Evolutionary conservation across 257 asterid genomes (phyloP), one percentile per base, ranked within the genome.

Genomic region (Craterostigma plantagineum): DNA sequence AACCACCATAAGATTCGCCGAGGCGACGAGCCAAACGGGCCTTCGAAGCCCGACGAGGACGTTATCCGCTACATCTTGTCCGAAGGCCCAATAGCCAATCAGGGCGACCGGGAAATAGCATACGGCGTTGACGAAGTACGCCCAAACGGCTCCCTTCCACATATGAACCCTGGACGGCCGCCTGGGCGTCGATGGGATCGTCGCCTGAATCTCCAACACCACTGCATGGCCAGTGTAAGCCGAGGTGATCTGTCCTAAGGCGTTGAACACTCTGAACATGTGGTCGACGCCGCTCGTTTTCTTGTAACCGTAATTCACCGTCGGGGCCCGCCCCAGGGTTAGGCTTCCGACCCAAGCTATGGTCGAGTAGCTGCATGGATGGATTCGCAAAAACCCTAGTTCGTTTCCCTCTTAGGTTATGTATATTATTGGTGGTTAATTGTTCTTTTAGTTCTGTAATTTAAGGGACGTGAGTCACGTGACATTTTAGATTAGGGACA

Each of bases 151-250:
- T 23, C 79, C 30, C 6, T 63, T 71, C 79, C 79, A 71, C 79
- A 71, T 71, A 7, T 69, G 58, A 7, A 71, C 49, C 53, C 35
- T 63, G 1, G 79, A 71, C 13, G 79, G 76, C 61, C 53, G 67
- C 38, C 67, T 63, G 4, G 75, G 72, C 0, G 79, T 71, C 4
- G 79, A 71, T 17, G 79, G 76, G 46, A 71, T 61, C 9, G 79
- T 71, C 23, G 76, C 79, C 30, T 71, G 79, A n/a, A 71, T 71
- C 53, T 71, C 79, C 9, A 71, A 66, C 34, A 53, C 70, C 45
- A 71, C 76, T 0, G 79, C 76, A 34, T 68, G 72, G 0, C 79
- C 76, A 7, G 75, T 75, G 45, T 60, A 71, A 11, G 79, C 76
- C 50, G 62, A 71, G 1, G 80, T 51, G 7, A 71, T 46, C 39